A percentile compares a stretch with the other conserved stretches of the same genome.
These are phyloP conservation scores for Angomonas deanei DNA, from an alignment of 208 protist species.

Conservation along the genomic window DNA sequence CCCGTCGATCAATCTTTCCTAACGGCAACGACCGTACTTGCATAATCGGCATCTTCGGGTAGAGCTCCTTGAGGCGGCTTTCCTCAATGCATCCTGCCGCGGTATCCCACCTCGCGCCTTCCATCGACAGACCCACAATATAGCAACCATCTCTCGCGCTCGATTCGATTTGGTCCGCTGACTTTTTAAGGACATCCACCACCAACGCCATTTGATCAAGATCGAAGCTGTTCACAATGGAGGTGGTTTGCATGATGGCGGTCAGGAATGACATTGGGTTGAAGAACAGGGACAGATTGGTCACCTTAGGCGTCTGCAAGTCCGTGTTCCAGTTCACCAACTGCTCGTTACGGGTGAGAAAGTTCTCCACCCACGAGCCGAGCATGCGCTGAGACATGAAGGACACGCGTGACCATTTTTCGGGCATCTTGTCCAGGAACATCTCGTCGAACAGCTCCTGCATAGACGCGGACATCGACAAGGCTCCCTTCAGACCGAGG, in stretches of 20 bases:
- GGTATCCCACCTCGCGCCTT: conserved; percentile 97
- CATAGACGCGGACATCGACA: conserved; percentile 92
- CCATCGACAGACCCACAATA: conserved; percentile 95
- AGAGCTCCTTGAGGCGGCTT: conserved; percentile 92
- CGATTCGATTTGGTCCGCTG: conserved; percentile 90
- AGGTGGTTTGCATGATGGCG: conserved; percentile 98
- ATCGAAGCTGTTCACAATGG: conserved; percentile 95
- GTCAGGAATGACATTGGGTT: conserved; percentile 99
- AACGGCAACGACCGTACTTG: conserved; percentile 88
- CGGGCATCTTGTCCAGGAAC: conserved; percentile 92
- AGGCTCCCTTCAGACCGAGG: conserved; percentile 93
- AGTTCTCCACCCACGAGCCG: conserved; percentile 94
- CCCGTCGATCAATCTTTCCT: conserved; percentile 89
- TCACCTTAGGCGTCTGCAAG: conserved; percentile 91
- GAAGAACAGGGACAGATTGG: conserved; percentile 96
- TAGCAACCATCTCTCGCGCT: conserved; percentile 96
- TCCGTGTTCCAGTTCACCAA: conserved; percentile 92
- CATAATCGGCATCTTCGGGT: conserved; percentile 94
- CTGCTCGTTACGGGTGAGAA: conserved; percentile 93
- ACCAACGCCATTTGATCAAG: conserved; percentile 95
- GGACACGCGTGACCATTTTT: conserved; percentile 92
- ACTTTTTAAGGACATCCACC: conserved; percentile 95
- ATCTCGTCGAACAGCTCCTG: conserved; percentile 91
- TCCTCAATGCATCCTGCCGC: conserved; percentile 88
- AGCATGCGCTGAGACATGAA: conserved; percentile 95